Conservation (phyloP, 176 grass and related monocot species). For the Dactylis glomerata region DNA sequence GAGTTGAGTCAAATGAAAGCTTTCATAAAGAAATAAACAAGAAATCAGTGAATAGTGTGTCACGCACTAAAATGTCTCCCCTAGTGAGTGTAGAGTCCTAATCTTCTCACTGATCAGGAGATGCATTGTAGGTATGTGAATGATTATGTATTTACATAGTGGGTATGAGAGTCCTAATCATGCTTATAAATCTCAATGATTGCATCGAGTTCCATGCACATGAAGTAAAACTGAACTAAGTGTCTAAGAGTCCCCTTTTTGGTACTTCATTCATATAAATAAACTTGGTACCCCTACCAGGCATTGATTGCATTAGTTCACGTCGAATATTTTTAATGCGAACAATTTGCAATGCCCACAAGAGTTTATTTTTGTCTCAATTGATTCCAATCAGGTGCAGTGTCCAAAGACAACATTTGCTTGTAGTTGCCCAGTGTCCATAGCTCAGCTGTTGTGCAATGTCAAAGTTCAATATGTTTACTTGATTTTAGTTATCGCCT, state of each 20-base stretch:
- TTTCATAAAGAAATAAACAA: conserved; percentile 4
- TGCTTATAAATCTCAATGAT: neutral
- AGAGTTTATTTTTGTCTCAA: neutral
- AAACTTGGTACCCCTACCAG: neutral
- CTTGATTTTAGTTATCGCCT: neutral
- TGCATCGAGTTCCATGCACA: neutral
- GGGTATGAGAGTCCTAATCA: neutral
- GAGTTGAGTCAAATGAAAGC: neutral
- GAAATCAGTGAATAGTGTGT: neutral
- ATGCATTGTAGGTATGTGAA: no score
- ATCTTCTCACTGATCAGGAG: no score
- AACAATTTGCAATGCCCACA: neutral
- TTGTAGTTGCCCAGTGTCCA: neutral
- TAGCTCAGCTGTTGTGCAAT: neutral
- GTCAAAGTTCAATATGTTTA: neutral
- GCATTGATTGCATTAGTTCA: neutral
- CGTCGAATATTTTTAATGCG: neutral
- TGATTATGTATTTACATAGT: no score
- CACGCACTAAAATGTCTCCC: neutral
- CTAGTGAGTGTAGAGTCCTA: neutral
- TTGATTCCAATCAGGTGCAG: neutral
- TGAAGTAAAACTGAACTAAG: neutral
- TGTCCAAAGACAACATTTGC: neutral
- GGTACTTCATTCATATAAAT: neutral
- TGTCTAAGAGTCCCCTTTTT: neutral